Conservation (phyloP, 2,329 filamentous ascomycete genomes). For the Akanthomyces muscarius region DNA sequence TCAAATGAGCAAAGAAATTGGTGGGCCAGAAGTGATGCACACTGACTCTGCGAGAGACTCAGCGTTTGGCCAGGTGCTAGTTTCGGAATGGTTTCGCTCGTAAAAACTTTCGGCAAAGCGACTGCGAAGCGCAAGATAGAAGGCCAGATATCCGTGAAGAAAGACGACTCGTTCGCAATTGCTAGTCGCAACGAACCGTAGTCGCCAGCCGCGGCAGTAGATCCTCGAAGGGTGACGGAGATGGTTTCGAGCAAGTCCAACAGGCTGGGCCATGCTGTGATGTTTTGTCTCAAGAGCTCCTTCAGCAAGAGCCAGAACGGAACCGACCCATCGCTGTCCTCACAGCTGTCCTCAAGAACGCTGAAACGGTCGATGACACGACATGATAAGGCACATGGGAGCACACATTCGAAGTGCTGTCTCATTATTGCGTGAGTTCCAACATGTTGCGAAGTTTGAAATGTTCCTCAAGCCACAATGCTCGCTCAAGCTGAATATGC, state of each 20-base stretch:
- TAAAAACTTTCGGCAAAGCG: slow-evolving; percentile 22
- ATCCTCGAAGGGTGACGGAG: slow-evolving; percentile 21
- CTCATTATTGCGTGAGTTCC: neutral
- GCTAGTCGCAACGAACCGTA: slow-evolving; percentile 22
- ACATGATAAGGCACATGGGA: slow-evolving; percentile 18
- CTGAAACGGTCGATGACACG: slow-evolving; percentile 30
- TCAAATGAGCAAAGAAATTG: slow-evolving; percentile 30
- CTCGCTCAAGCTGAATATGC: neutral
- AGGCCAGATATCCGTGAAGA: slow-evolving; percentile 23
- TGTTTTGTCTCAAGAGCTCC: slow-evolving; percentile 21
- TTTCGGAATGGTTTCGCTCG: slow-evolving; percentile 19
- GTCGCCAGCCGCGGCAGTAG: slow-evolving; percentile 21
- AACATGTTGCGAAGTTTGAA: neutral
- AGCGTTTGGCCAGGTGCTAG: slow-evolving; percentile 20
- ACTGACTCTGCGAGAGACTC: slow-evolving; percentile 24
- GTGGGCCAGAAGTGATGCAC: slow-evolving; percentile 29
- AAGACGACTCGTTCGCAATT: slow-evolving; percentile 11
- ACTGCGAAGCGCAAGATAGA: slow-evolving; percentile 24
- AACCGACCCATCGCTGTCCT: slow-evolving; percentile 24
- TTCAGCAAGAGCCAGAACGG: slow-evolving; percentile 27
- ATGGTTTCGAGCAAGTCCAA: slow-evolving; percentile 30
- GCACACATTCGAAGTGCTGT: neutral
- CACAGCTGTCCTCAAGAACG: slow-evolving; percentile 22
- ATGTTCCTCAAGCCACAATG: neutral
- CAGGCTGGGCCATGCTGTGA: slow-evolving; percentile 19